Base-by-base conservation (phyloP, 345 rosid genomes). In the Aquilaria malaccensis region DNA sequence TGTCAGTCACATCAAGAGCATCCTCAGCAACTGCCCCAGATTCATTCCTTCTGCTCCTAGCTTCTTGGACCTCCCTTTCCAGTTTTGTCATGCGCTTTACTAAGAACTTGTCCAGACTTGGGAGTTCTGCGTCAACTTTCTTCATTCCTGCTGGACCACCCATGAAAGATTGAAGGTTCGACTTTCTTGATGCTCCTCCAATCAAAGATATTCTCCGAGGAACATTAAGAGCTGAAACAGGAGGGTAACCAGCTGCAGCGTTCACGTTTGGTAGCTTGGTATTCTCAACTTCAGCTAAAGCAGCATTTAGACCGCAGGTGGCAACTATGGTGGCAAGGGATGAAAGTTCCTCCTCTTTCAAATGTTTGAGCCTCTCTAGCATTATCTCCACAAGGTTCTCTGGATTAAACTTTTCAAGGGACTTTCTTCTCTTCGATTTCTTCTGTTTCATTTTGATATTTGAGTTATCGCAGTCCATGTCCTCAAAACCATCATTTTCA, bases 241-340 rank as follows among this genome's bases (percentile, higher is more conserved):
- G 63, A 22, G 67, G 32, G 52, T 52, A 55, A 56, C 66, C 72
- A 32, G 68, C 59, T 37, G 63, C 63, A 58, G 76, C 68, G 58
- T 43, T 74, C 50, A 59, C 68, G 63, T 69, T 58, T 10, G 69
- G 80, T 53, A 57, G 62, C 75, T 76, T 89, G 57, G 45, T 66
- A 65, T 61, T 69, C 62, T 79, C 85, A 51, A 64, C 79, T 83
- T 90, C 87, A 69, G 91, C 93, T 67, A 94, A 77, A 48, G 86
- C 91, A 67, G 89, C 95, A 82, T 72, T 91, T 73, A 94, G 77
- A 70, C 97, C 99, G 74, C 97, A 77, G 30, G 96, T 91, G 49
- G 99, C 99, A 63, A 94, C 97, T 58, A 86, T 85, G 30, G 95
- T 81, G 58, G 93, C 96, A 64, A 94, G 83, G 49, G 91, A 88